Evolutionary conservation across 768 basidiomycete genomes (phyloP), one percentile per base, ranked within the genome.

Genomic region (Rhodotorula paludigena): DNA sequence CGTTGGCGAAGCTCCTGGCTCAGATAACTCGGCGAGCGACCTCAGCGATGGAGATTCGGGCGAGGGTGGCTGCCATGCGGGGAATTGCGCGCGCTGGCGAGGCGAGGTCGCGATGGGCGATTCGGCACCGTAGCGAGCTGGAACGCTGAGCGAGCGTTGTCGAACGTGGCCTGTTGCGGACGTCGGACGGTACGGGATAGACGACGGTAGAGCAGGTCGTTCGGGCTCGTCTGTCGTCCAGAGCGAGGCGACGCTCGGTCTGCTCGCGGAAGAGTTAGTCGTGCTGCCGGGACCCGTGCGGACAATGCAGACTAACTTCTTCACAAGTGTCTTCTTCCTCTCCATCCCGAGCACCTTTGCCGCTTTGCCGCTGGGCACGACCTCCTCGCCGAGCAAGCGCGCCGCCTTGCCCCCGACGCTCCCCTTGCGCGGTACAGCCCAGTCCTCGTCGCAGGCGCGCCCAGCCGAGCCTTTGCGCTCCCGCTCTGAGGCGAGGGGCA

Each of bases 311-410:
- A 49, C 61, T 49, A n/a, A 63, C 66, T 42, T 59, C 32, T 58
- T 52, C 7, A 32, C n/a, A 8, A 68, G 52, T 38, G 67, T 63
- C n/a, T 45, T 52, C 39, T 68, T 64, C 30, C 61, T 36, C 42
- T 68, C 67, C 30, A 68, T 21, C 32, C 67, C 67, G 20, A 68
- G 47, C 28, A 68, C 25, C 32, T 52, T 44, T 1, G 67, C 67
- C 44, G 67, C 67, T 33, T 68, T 68, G n/a, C 67, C 67, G 11
- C 58, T 58, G 20, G 62, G 62, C 10, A 68, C 62, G 7, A 68
- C 25, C n/a, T 56, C 67, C 33, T 68, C 67, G 9, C 67, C 67
- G 23, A 68, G 51, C 3, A 68, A n/a, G 39, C 52, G 53, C 25
- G 61, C 66, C 16, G 66, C 66, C 45, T 68, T 68, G 16, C 61